These are phyloP conservation scores for Phanerochaete sordida DNA, from an alignment of 768 basidiomycete species.

Conservation along the genomic window DNA sequence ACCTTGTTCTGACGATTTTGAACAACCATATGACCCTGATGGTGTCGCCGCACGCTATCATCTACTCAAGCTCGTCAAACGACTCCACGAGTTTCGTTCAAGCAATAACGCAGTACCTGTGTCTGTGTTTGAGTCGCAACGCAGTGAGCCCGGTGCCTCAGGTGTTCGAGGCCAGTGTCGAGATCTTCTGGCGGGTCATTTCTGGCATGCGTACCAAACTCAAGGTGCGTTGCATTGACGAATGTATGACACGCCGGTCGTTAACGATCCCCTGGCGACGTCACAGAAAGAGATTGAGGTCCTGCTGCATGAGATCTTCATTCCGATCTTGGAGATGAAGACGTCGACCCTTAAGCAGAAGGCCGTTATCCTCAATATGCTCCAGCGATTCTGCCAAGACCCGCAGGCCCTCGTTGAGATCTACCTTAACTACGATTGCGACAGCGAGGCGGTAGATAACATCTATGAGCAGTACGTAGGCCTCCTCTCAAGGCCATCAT, in stretches of 20 bases:
- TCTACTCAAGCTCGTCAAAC: conserved; percentile 85
- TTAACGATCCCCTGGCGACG: conserved; percentile 9
- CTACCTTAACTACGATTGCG: conserved; percentile 99
- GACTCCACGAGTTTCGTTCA: conserved; percentile 90
- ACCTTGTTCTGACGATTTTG: conserved; percentile 88
- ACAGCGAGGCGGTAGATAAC: conserved; percentile 90
- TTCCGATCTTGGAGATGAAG: conserved; percentile 97
- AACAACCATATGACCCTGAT: conserved; percentile 90
- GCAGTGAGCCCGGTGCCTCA: conserved; percentile 94
- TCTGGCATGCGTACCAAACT: conserved; percentile 92
- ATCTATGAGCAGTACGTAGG: conserved; percentile 87
- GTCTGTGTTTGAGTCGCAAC: conserved; percentile 88
- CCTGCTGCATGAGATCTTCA: conserved; percentile 96
- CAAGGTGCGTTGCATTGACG: conserved; percentile 55
- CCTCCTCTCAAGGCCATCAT: too few relatives aligned
- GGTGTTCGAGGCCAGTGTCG: conserved; percentile 96
- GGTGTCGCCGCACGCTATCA: conserved; percentile 82
- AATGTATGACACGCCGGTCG: neutral
- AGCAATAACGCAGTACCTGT: conserved; percentile 94
- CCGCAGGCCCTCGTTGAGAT: conserved; percentile 97
- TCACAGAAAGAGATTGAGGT: conserved; percentile 99
- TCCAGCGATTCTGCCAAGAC: conserved; percentile 86
- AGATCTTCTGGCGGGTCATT: conserved; percentile 98
- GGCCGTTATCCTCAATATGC: conserved; percentile 85
- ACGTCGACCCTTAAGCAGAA: conserved; percentile 96